Evolutionary conservation across 192 early-diverging fungal genomes (phyloP).

Genomic region (Coemansia sp.): DNA sequence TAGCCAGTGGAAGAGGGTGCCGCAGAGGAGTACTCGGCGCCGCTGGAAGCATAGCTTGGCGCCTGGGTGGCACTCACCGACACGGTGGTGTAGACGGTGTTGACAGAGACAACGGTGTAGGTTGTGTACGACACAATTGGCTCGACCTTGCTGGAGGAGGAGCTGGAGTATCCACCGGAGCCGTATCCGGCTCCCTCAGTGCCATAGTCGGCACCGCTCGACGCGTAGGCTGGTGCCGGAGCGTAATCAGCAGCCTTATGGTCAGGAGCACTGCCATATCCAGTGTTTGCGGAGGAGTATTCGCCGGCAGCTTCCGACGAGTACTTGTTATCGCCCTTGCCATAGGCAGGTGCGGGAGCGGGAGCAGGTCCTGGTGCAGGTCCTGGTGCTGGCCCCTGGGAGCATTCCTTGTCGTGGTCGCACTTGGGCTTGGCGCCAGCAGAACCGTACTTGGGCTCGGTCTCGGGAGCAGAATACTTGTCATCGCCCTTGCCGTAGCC

Average conservation of each 20-base stretch:
- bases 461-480: not conserved
- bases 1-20: not conserved
- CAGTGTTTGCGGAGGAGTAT: not conserved
- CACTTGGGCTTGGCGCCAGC: not conserved
- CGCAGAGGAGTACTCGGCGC: not conserved
- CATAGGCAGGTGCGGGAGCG: not conserved
- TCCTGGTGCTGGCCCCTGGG: not conserved
- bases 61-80: not conserved
- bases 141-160: conserved; percentile 2
- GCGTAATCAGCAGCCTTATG: not conserved
- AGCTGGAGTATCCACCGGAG: conserved; percentile 5
- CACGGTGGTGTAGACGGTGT: conserved; percentile 26
- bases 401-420: not conserved
- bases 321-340: not conserved
- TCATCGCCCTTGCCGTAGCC: not conserved
- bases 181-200: not conserved
- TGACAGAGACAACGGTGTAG: conserved; percentile 21
- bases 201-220: not conserved
- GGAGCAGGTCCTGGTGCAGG: not conserved
- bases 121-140: conserved; percentile 21
- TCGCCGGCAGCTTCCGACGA: not conserved
- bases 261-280: not conserved
- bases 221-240: conserved; percentile 9
- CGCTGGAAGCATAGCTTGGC: not conserved
- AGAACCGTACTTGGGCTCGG: not conserved